Percentiles rank a stretch among this genome's conserved stretches.
phyloP scores from a whole-genome alignment of 164 flowering plant species.

The Magnolia officinalis region DNA sequence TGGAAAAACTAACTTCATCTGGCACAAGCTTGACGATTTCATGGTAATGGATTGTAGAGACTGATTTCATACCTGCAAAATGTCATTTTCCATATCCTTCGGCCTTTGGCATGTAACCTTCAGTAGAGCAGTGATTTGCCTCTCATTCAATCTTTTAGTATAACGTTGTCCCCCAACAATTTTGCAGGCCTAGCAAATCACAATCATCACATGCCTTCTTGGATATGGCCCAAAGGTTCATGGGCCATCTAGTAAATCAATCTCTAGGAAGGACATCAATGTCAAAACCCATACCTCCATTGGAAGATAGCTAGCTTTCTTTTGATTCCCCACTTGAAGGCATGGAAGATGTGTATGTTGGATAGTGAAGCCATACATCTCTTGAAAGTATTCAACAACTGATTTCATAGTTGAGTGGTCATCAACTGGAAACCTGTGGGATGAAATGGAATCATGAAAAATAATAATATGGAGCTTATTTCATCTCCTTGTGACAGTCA shows the following conservation, averaged over 20 bases:
- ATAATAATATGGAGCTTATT: background rate
- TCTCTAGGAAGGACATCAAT: background rate
- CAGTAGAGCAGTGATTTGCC: conserved; percentile 67
- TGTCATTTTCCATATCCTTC: conserved; percentile 64
- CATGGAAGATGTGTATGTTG: conserved; percentile 62
- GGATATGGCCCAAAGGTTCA: background rate
- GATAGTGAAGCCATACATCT: conserved; percentile 68
- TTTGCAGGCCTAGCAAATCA: conserved; percentile 62
- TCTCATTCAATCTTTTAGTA: conserved; percentile 79
- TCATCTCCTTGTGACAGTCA: too few relatives aligned
- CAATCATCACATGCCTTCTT: conserved; percentile 5
- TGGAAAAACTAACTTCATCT: background rate
- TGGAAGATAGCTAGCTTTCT: conserved; percentile 70
- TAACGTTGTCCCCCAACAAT: conserved; percentile 80
- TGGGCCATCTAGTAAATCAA: background rate
- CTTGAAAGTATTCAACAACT: conserved; percentile 63
- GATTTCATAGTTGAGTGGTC: conserved; percentile 59
- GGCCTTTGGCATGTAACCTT: conserved; percentile 88
- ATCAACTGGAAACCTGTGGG: conserved; percentile 59
- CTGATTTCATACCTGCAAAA: conserved; percentile 45
- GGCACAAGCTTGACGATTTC: background rate
- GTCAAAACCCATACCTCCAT: conserved; percentile 50
- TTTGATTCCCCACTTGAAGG: conserved; percentile 66
- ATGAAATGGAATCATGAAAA: background rate
- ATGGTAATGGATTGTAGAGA: background rate